Evolutionary conservation across 352 stramenopile genomes (phyloP).

Genomic region (Peronospora belbahrii): DNA sequence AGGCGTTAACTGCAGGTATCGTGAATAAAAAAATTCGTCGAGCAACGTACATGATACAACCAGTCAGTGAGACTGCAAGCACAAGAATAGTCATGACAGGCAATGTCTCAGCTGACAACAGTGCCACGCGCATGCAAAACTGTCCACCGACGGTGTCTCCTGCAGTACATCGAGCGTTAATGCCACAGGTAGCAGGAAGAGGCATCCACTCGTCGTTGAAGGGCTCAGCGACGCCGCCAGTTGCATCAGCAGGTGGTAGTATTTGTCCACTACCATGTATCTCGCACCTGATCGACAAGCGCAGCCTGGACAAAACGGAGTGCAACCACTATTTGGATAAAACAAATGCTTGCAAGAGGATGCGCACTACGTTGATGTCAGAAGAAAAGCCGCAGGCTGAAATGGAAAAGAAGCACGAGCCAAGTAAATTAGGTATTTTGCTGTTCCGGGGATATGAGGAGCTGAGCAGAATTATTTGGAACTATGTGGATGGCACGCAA

Average conservation of each 20-base stretch:
- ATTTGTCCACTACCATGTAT: conserved; percentile 25
- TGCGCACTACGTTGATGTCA: conserved; percentile 12
- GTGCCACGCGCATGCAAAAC: neutral
- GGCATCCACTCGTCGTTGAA: conserved; percentile 9
- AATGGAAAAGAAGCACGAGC: conserved; percentile 21
- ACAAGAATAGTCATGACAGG: neutral
- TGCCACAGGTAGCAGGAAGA: conserved; percentile 1
- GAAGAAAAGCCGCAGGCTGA: conserved; percentile 9
- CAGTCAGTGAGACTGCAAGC: neutral
- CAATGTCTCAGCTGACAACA: neutral
- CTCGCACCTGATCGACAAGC: conserved; percentile 34
- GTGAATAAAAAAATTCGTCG: conserved; percentile 83
- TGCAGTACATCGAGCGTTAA: conserved; percentile 9
- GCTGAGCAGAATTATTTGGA: conserved; percentile 65
- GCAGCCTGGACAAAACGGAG: conserved; percentile 31
- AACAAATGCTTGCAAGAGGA: conserved; percentile 13
- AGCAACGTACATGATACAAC: conserved; percentile 18
- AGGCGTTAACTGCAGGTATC: conserved; percentile 69
- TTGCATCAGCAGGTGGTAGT: conserved; percentile 3
- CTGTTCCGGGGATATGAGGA: conserved; percentile 62
- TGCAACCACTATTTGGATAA: neutral
- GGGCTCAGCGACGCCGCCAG: neutral
- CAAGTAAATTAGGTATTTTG: conserved; percentile 34
- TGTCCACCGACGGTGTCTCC: conserved; percentile 13
- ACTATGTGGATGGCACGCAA: conserved; percentile 67